These are phyloP conservation scores for Cyberlindnera xylosilytica DNA, from an alignment of 805 yeast genomes.

Conservation along the genomic window DNA sequence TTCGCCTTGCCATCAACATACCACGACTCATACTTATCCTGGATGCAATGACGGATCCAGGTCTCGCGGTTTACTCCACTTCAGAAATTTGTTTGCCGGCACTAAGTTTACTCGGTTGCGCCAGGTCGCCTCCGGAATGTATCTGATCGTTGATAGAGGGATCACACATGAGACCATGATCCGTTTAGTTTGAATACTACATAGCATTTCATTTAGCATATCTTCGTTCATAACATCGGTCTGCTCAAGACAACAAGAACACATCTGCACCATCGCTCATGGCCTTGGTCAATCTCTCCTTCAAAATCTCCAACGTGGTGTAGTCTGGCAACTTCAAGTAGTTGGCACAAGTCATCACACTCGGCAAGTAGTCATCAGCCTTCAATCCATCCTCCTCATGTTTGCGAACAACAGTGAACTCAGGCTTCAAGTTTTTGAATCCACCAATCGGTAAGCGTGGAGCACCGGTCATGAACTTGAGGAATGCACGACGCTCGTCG, in stretches of 20 bases:
- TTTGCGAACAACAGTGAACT: conserved; percentile 82
- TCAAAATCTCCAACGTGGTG: conserved; percentile 58
- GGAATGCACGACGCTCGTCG: conserved; percentile 63
- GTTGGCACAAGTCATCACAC: conserved; percentile 98
- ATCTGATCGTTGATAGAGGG: too few relatives aligned
- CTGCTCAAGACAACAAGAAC: conserved; percentile 67
- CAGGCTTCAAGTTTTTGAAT: conserved; percentile 76
- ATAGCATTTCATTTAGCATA: too few relatives aligned
- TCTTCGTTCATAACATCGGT: too few relatives aligned
- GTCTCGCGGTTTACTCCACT: too few relatives aligned
- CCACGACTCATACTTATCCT: too few relatives aligned
- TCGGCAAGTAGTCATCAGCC: conserved; percentile 83
- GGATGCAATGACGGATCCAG: too few relatives aligned
- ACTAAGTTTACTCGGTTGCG: too few relatives aligned
- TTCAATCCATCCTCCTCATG: conserved; percentile 65
- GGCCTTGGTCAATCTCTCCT: conserved; percentile 59
- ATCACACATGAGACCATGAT: too few relatives aligned
- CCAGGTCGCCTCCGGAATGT: too few relatives aligned
- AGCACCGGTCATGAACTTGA: conserved; percentile 89
- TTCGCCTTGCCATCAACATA: too few relatives aligned
- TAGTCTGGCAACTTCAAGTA: conserved; percentile 88
- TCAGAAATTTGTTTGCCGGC: too few relatives aligned
- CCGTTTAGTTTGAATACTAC: too few relatives aligned
- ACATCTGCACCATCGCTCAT: conserved; percentile 87
- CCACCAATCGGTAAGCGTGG: conserved; percentile 95